A percentile compares a stretch with the other conserved stretches of the same genome.
Evolutionary conservation across 495 filamentous ascomycete species (phyloP).

Genomic region (Penicillium malachiteum): DNA sequence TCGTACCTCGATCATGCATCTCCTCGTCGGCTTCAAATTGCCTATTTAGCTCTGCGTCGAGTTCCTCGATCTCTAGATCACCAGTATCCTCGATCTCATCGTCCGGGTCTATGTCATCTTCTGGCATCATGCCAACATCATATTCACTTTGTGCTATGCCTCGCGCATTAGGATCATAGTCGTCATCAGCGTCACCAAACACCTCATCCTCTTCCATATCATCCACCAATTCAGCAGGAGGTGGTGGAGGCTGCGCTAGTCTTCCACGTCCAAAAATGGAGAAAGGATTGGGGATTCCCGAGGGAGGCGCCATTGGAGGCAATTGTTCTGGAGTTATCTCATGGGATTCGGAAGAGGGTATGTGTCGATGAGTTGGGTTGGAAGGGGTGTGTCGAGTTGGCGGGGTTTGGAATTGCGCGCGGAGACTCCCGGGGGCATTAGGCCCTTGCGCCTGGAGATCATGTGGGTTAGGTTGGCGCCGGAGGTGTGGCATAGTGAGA

Average conservation of each 20-base stretch:
- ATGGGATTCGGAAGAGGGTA: constrained; percentile 32
- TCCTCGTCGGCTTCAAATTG: constrained; percentile 34
- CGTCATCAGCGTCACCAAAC: constrained; percentile 11
- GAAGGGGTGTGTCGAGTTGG: constrained; percentile 32
- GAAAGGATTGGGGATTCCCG: constrained; percentile 29
- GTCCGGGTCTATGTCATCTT: constrained; percentile 15
- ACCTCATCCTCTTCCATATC: constrained; percentile 13
- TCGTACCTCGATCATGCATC: constrained; percentile 41
- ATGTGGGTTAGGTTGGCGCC: constrained; percentile 23
- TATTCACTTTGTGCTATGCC: constrained; percentile 11
- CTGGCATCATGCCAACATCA: constrained; percentile 9
- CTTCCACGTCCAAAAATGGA: constrained; percentile 36
- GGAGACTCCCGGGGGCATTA: constrained; percentile 12
- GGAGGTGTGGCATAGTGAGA: constrained; percentile 26
- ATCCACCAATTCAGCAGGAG: constrained; percentile 1
- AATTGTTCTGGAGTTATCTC: constrained; percentile 21
- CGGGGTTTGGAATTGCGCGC: constrained; percentile 40
- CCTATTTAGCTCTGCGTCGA: no score
- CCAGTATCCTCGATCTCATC: constrained; percentile 22
- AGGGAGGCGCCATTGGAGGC: constrained; percentile 21
- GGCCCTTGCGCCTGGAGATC: constrained; percentile 7
- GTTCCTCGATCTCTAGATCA: constrained; percentile 33
- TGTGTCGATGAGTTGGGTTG: constrained; percentile 31
- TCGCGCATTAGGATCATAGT: constrained; percentile 15
- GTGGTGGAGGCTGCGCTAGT: constrained; percentile 16